Percentiles rank a stretch among this genome's conserved stretches.
Conservation (phyloP, 768 basidiomycete genomes). For the Rhizopogon vinicolor region DNA sequence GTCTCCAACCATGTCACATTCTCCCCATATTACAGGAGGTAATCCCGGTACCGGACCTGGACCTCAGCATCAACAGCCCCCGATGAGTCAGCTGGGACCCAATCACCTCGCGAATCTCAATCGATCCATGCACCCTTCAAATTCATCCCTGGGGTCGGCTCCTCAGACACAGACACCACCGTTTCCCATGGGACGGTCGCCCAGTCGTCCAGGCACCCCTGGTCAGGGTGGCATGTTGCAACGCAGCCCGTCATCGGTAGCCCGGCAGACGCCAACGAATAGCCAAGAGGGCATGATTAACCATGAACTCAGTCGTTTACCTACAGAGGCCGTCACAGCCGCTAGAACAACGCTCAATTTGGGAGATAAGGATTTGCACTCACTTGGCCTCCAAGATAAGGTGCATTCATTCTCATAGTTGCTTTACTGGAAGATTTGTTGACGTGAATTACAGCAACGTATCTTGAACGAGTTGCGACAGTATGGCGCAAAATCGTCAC, state of each 20-base stretch:
- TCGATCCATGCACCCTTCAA: slow-evolving; percentile 48
- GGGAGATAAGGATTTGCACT: slow-evolving; percentile 39
- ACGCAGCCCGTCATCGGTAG: slow-evolving; percentile 53
- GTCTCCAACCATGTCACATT: slow-evolving; percentile 62
- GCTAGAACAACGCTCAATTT: slow-evolving; percentile 42
- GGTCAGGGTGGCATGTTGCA: slow-evolving; percentile 41
- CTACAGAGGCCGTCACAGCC: slow-evolving; percentile 24
- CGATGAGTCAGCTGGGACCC: slow-evolving; percentile 45
- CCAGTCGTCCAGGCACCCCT: slow-evolving; percentile 57
- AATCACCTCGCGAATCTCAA: slow-evolving; percentile 46
- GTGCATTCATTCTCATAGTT: slow-evolving; percentile 27
- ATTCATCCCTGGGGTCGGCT: slow-evolving; percentile 33
- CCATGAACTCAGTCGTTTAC: slow-evolving; percentile 38
- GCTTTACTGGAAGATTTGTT: slow-evolving; percentile 1
- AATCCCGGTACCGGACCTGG: slow-evolving; percentile 26
- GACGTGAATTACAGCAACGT: slow-evolving; percentile 27
- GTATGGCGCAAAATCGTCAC: slow-evolving; percentile 17
- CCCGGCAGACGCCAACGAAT: slow-evolving; percentile 39
- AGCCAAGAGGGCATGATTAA: slow-evolving; percentile 26
- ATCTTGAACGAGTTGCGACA: slow-evolving; percentile 27
- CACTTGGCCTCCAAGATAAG: slow-evolving; percentile 55
- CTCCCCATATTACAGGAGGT: slow-evolving; percentile 43
- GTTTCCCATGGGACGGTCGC: slow-evolving; percentile 47
- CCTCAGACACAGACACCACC: slow-evolving; percentile 35
- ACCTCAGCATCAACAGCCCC: slow-evolving; percentile 29